Evolutionary conservation across 2,329 filamentous ascomycete species (phyloP).

Genomic region (Fusarium liriodendri): DNA sequence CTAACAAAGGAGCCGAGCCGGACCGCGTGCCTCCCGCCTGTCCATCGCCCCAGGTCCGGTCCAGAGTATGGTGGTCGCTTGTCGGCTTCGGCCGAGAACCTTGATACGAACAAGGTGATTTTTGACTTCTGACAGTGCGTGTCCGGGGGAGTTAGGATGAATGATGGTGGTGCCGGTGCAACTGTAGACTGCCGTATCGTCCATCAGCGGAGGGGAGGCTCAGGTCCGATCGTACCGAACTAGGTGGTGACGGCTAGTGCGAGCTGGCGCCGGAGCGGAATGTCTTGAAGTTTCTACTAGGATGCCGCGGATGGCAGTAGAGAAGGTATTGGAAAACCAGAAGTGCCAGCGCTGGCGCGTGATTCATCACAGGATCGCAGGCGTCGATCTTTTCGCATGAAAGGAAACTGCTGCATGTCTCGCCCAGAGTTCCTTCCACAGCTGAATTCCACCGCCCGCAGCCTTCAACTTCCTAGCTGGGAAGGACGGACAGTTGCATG

Average conservation of each 20-base stretch:
- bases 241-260: neutral
- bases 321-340: neutral
- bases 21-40: constrained; percentile 36
- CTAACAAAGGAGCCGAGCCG: constrained; percentile 41
- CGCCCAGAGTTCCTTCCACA: neutral
- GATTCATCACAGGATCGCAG: constrained; percentile 25
- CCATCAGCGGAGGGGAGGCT: neutral
- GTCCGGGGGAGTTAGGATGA: neutral
- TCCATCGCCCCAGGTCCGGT: constrained; percentile 32
- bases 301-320: constrained; percentile 10
- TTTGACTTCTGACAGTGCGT: neutral
- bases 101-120: constrained; percentile 13
- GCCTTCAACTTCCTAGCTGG: neutral
- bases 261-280: constrained; percentile 6
- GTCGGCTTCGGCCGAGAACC: constrained; percentile 31
- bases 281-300: constrained; percentile 15
- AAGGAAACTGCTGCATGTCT: constrained; percentile 8
- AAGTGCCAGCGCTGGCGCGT: constrained; percentile 15
- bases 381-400: constrained; percentile 7
- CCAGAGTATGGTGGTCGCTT: constrained; percentile 20
- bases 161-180: neutral
- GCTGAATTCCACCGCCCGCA: constrained; percentile 4
- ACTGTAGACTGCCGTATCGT: constrained; percentile 7
- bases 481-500: neutral
- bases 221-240: neutral